Base-by-base conservation (phyloP, 1,284 basidiomycete species). In the Cutaneotrichosporon sp. region DNA sequence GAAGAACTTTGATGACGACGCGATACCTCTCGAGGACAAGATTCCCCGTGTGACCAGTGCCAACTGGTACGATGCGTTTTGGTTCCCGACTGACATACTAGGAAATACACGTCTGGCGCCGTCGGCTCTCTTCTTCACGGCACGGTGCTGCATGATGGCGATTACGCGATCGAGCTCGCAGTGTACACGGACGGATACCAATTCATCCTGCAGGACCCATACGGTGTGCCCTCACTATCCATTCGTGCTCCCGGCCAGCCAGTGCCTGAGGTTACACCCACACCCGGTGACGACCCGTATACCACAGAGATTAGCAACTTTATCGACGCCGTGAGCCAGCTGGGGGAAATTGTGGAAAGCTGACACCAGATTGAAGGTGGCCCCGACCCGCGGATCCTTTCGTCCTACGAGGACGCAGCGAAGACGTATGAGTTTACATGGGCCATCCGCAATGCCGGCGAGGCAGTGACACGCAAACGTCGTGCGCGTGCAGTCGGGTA, bases 361-460 rank as follows among this genome's bases (percentile, higher is more conserved):
- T 17, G 45, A 42, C 45, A 18, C 1, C 55, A 57, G 64, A 69
- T 73, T 53, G 72, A 74, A 42, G 60, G 62, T 44, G 55, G 73
- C 37, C 61, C 63, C 10, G 57, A 67, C 30, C 62, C 66, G 18
- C 52, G 60, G 13, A 70, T 77, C 46, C 59, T 77, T 13, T 73
- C 69, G 1, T 56, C 56, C 8, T 78, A 72, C 62, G 69, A 69
- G 83, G 90, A 94, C 76, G 89, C 90, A 15, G 85, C 85, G 63
- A 85, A 83, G 77, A 86, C 88, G 2, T 94, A 94, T 64, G 85
- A 91, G 68, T 56, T 73, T 39, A 73, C 70, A 8, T 71, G 69
- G 67, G 65, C 61, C 2, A 65, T 73, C 38, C 55, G 69, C 34
- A 57, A 59, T 7, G 58, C 63, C 2, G 59, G 61, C 30, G 70